Evolutionary conservation across 225 moss, liverwort and hornwort species (phyloP).

Genomic region (Physcomitrellopsis africana): DNA sequence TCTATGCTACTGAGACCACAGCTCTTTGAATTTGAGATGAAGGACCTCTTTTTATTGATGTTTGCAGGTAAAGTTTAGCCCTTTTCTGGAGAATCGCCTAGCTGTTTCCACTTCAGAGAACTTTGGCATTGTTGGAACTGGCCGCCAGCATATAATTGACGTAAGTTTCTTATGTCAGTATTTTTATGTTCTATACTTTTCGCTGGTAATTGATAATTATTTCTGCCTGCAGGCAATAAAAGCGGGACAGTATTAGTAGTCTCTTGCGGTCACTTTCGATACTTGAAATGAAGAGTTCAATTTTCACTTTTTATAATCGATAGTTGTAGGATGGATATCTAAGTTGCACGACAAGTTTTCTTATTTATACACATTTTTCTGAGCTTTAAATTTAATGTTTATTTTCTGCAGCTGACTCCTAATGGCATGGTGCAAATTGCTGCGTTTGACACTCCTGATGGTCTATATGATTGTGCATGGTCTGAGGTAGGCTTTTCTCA

Average conservation of each 20-base stretch:
- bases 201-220: not conserved
- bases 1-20: not conserved
- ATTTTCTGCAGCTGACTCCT: slow-evolving; percentile 59
- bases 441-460: slow-evolving; percentile 94
- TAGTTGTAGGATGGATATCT: not conserved
- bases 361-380: slow-evolving; percentile 11
- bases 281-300: not conserved
- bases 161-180: slow-evolving; percentile 39
- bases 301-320: not conserved
- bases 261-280: slow-evolving; percentile 10
- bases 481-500: slow-evolving; percentile 66
- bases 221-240: slow-evolving; percentile 20
- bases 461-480: slow-evolving; percentile 98
- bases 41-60: slow-evolving; percentile 14
- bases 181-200: not conserved
- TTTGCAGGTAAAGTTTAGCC: slow-evolving; percentile 84
- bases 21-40: slow-evolving; percentile 20
- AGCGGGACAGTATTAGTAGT: slow-evolving; percentile 13
- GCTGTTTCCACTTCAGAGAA: slow-evolving; percentile 96
- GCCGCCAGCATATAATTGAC: slow-evolving; percentile 90
- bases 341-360: slow-evolving; percentile 9
- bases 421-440: slow-evolving; percentile 83
- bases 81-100: slow-evolving; percentile 85
- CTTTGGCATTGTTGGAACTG: slow-evolving; percentile 94
- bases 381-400: not conserved